Conservation (phyloP, 805 yeast species). For the Candida stauntonica region DNA sequence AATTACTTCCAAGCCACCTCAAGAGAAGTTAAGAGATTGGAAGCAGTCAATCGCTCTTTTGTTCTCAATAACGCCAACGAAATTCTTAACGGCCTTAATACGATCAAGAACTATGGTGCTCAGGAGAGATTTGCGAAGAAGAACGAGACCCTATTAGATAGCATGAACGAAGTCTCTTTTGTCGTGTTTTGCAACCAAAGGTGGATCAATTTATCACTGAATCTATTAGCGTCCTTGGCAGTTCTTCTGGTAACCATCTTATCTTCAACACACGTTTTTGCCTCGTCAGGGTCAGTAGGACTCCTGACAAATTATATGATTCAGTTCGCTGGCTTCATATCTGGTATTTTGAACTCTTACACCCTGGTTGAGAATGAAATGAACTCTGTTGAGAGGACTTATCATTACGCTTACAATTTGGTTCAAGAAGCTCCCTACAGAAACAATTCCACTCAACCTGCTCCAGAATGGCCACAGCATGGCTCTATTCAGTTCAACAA, state of each 20-base stretch:
- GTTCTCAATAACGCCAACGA: slow-evolving; percentile 71
- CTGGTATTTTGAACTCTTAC: slow-evolving; percentile 44
- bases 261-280: no score
- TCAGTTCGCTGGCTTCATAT: slow-evolving; percentile 36
- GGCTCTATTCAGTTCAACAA: slow-evolving; percentile 39
- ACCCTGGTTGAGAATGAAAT: slow-evolving; percentile 69
- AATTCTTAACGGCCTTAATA: slow-evolving; percentile 55
- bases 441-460: slow-evolving; percentile 30
- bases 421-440: slow-evolving; percentile 62
- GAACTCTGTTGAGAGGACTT: slow-evolving; percentile 72
- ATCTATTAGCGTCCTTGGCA: slow-evolving; percentile 44
- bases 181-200: slow-evolving; percentile 59
- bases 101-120: slow-evolving; percentile 54
- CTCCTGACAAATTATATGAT: slow-evolving; percentile 56
- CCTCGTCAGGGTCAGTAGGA: no score
- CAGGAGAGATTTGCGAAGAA: slow-evolving; percentile 40
- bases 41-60: slow-evolving; percentile 62
- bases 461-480: slow-evolving; percentile 16
- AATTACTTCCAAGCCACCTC: slow-evolving; percentile 64
- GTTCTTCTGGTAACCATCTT: slow-evolving; percentile 52
- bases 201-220: slow-evolving; percentile 62
- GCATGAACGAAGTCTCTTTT: slow-evolving; percentile 61
- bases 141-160: slow-evolving; percentile 44
- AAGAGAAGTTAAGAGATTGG: slow-evolving; percentile 71
- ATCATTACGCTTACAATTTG: slow-evolving; percentile 58